These are phyloP conservation scores for Sideroxylon spinosum DNA, from an alignment of 179 eudicot genomes.

Conservation along the genomic window DNA sequence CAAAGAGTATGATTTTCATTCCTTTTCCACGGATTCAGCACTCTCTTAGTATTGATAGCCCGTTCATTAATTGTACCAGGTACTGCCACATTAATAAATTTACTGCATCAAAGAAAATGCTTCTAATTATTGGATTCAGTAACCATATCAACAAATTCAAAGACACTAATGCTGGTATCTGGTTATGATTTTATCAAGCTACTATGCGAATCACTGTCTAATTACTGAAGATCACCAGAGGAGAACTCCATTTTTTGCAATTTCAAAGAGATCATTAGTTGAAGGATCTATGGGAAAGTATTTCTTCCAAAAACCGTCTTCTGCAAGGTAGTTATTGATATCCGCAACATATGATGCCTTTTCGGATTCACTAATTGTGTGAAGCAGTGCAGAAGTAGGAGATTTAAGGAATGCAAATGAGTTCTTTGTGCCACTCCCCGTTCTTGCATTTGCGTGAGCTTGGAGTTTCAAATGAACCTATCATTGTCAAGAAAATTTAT, in stretches of 20 bases:
- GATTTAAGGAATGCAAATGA: slow-evolving; percentile 88
- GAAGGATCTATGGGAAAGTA: slow-evolving; percentile 85
- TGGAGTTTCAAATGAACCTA: slow-evolving; percentile 89
- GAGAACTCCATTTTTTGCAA: slow-evolving; percentile 94
- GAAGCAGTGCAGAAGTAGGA: slow-evolving; percentile 86
- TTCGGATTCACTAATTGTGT: slow-evolving; percentile 98
- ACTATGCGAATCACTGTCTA: slow-evolving; percentile 7
- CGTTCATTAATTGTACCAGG: slow-evolving; percentile 98
- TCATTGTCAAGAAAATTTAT: slow-evolving; percentile 5
- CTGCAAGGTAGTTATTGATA: slow-evolving; percentile 84
- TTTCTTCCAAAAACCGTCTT: slow-evolving; percentile 73
- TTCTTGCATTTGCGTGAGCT: slow-evolving; percentile 65
- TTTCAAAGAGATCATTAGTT: slow-evolving; percentile 87
- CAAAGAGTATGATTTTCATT: slow-evolving; percentile 94
- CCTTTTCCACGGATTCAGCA: slow-evolving; percentile 97
- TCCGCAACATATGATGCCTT: slow-evolving; percentile 93
- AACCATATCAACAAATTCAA: background rate
- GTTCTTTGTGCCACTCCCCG: slow-evolving; percentile 78
- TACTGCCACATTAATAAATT: slow-evolving; percentile 94
- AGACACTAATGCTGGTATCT: background rate
- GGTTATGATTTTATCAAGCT: background rate
- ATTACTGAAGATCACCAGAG: slow-evolving; percentile 54
- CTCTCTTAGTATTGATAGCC: slow-evolving; percentile 77
- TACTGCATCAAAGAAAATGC: slow-evolving; percentile 44
- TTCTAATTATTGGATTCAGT: slow-evolving; percentile 10